These are phyloP conservation scores for Withania somnifera DNA, from an alignment of 305 asterid species.

Conservation along the genomic window DNA sequence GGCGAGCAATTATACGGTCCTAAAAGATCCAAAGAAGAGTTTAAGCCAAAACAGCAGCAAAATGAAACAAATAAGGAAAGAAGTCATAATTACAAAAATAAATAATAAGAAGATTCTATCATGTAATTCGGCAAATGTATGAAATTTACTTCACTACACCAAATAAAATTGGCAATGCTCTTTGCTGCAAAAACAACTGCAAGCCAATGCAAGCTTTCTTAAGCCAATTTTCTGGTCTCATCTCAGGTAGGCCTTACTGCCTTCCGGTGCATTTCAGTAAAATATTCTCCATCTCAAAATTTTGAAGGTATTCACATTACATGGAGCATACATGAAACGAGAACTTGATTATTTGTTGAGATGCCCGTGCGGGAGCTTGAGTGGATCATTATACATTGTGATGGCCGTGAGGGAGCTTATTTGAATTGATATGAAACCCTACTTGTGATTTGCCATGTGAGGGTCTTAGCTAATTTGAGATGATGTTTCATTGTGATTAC, in stretches of 20 bases:
- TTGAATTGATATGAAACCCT: too few relatives aligned
- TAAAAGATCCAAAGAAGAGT: slow-evolving; percentile 10
- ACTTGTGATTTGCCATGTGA: too few relatives aligned
- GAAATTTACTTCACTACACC: background rate
- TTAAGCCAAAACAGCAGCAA: background rate
- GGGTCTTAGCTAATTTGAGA: too few relatives aligned
- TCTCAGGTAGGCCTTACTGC: background rate
- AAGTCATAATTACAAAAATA: background rate
- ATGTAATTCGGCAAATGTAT: background rate
- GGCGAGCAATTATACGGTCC: slow-evolving; percentile 95
- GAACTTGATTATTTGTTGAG: too few relatives aligned
- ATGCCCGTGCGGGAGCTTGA: too few relatives aligned
- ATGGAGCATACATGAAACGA: background rate
- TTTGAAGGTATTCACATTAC: background rate
- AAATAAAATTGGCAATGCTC: background rate
- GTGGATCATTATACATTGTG: too few relatives aligned
- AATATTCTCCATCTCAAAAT: background rate
- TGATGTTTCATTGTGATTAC: too few relatives aligned
- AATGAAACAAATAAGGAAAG: background rate
- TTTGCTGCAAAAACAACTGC: background rate
- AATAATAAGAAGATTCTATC: background rate
- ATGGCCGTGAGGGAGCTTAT: too few relatives aligned
- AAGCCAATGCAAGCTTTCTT: background rate
- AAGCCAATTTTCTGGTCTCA: background rate
- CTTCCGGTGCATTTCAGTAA: background rate